Evolutionary conservation across 2,329 filamentous ascomycete species (phyloP), one percentile per base, ranked within the genome.

Genomic region (Tolypocladium guangdongense): DNA sequence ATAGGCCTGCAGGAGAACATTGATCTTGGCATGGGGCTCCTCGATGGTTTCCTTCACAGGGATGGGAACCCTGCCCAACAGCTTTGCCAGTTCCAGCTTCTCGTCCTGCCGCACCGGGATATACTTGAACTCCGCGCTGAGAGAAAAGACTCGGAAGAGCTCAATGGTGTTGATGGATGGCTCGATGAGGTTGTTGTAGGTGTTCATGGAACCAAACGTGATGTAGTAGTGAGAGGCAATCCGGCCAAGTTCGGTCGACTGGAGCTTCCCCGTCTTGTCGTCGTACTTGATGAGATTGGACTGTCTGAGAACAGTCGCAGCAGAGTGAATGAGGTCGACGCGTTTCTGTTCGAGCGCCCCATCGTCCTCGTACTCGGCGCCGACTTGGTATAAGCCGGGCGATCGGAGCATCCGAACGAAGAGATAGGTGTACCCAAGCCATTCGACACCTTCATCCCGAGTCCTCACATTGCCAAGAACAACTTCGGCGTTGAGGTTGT

Each of bases 201-300:
- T 96, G 60, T 92, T 80, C 93, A 99, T 99, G 16, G 92, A 97
- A 60, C 83, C 89, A 69, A 96, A 84, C 0, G 90, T 93, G 64
- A 99, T 96, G 74, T 99, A 99, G 75, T 99, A 99, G 69, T 99
- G 93, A 16, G 92, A 97, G 7, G 95, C 88, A 60, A 99, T 95
- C 43, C 93, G 86, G 51, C 95, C 93, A 52, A 99, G 84, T 68
- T 99, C 93, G 0, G 93, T 99, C 4, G 88, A 82, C 69, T 95
- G 90, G 35, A 99, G 71, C 63, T 84, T 88, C 30, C 95, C 93
- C 1, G 86, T 85, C 71, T 93, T 93, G 69, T 95, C 93, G 63
- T 99, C 93, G 64, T 99, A 99, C 64, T 95, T 96, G 69, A 95
- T 78, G 8, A 99, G 79, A 56, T 86, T 90, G 2, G 90, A 90